Base-by-base conservation (phyloP, 192 early-diverging fungal species). In the Backusella luteola region DNA sequence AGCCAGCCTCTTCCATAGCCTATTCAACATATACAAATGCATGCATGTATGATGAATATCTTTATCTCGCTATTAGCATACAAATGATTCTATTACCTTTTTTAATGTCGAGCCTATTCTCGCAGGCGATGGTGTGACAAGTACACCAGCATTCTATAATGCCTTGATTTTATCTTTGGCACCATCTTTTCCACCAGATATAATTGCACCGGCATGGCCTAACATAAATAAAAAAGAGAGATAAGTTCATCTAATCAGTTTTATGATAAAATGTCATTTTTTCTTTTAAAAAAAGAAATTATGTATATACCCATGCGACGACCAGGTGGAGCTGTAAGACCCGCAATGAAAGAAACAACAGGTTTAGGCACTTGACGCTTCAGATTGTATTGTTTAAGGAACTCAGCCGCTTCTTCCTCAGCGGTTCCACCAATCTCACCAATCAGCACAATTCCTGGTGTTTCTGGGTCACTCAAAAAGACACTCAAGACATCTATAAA, bases 391-490 rank as follows among this genome's bases (percentile, higher is more conserved):
- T 95, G 80, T 69, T 92, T 97, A 81, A 99, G 88, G 88, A 94
- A 99, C 80, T 97, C 95, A 34, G 98, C 95, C 38, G 97, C 98
- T 84, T 97, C 94, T 83, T 99, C 97, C 87, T 99, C 98, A 53
- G 98, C 98, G 36, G 91, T 90, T 21, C 98, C 98, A 86, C 98
- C 98, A 83, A 99, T 99, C 84, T 99, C 98, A 77, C 98, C 97
- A 88, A 99, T 99, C 85, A 99, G 86, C 74, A 98, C 94, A 77
- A 99, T 98, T 73, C 94, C 98, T 84, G 98, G 92, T 34, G 97
- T 99, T 38, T 94, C 90, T 6, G 92, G 90, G 82, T 99, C 97
- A 39, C 94, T 91, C 79, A 99, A 86, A 87, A 99, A 99, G 71
- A 97, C 86, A 66, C 88, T 92, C 39, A 99, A 85, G 84, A 94